Percentiles rank a stretch among this genome's conserved stretches.
These are phyloP conservation scores for Golubevia pallescens DNA, from an alignment of 1,284 basidiomycete species.

Conservation along the genomic window DNA sequence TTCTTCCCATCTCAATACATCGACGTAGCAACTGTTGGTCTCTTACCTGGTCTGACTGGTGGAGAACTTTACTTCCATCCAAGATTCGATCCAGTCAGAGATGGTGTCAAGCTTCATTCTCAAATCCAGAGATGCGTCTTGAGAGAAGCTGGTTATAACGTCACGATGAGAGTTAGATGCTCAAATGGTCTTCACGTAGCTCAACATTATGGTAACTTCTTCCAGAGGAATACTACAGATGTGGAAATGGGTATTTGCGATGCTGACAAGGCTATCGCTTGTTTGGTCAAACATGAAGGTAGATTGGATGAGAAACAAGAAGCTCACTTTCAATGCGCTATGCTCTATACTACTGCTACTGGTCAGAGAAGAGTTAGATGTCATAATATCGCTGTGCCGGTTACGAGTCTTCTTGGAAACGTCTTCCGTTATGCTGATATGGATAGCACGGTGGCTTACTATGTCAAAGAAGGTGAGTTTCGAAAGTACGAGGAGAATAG, in stretches of 20 bases:
- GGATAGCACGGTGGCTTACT: conserved; percentile 78
- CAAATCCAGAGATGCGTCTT: conserved; percentile 77
- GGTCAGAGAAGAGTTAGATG: conserved; percentile 86
- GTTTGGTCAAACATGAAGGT: conserved; percentile 72
- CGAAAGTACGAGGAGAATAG: neutral
- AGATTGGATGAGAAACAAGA: conserved; percentile 77
- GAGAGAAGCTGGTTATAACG: conserved; percentile 81
- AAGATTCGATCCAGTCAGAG: conserved; percentile 77
- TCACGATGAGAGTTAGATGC: conserved; percentile 80
- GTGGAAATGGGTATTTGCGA: conserved; percentile 81
- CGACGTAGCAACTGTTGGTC: conserved; percentile 86
- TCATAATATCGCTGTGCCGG: conserved; percentile 82
- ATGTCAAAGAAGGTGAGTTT: conserved; percentile 78
- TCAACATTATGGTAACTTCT: conserved; percentile 81
- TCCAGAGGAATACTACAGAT: conserved; percentile 77
- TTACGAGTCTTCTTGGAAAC: conserved; percentile 83
- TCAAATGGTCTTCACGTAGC: conserved; percentile 81
- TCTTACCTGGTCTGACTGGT: conserved; percentile 79
- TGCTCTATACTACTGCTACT: conserved; percentile 80
- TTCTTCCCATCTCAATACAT: conserved; percentile 82
- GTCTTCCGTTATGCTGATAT: conserved; percentile 92
- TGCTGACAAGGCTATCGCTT: conserved; percentile 79
- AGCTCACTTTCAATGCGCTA: conserved; percentile 86
- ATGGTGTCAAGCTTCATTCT: conserved; percentile 73
- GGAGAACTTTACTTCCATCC: conserved; percentile 94